Evolutionary conservation across 1,284 basidiomycete genomes (phyloP), one percentile per base, ranked within the genome.

Genomic region (Apiotrichum siamense): DNA sequence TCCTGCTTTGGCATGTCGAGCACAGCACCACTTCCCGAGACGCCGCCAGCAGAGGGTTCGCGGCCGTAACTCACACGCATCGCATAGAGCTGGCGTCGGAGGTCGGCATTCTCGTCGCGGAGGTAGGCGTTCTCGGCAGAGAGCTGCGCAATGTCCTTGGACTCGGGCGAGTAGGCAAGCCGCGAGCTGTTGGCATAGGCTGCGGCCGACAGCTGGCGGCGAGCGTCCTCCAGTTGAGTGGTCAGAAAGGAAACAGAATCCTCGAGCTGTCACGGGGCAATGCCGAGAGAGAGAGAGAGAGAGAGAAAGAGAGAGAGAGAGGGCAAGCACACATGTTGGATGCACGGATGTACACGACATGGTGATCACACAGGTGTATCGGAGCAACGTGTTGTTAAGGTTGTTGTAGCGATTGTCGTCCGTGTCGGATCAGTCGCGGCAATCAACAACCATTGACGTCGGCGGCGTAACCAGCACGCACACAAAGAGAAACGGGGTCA

Each of bases 61-160:
- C 41, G 41, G 7, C 44, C 51, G 37, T 56, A 61, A 25, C 50
- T 49, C 25, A 47, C 44, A 17, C 65, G 49, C 31, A 62, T 49
- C n/a, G 60, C 47, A 48, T 70, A 70, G 21, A 72, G 41, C 45
- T 70, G 66, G 36, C 68, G 49, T 6, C 70, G 58, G 15, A 70
- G 58, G 48, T 69, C 68, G 26, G 63, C 59, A 44, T 72, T 72
- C 55, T 70, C 68, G 24, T 69, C 65, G 24, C 70, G 59, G 2
- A 72, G 62, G 44, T 67, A 70, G 9, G 60, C 54, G 49, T 67
- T 68, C 49, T 72, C 70, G 5, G 62, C 62, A 27, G 64, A 58
- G 11, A 70, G 44, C 38, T 64, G 62, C 15, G 57, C 52, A 18
- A 61, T 57, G 29, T 70, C 66, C 27, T 67, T 65, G 24, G 63